Conservation (phyloP, 495 filamentous ascomycete species). For the Tetracladium marchalianum region DNA sequence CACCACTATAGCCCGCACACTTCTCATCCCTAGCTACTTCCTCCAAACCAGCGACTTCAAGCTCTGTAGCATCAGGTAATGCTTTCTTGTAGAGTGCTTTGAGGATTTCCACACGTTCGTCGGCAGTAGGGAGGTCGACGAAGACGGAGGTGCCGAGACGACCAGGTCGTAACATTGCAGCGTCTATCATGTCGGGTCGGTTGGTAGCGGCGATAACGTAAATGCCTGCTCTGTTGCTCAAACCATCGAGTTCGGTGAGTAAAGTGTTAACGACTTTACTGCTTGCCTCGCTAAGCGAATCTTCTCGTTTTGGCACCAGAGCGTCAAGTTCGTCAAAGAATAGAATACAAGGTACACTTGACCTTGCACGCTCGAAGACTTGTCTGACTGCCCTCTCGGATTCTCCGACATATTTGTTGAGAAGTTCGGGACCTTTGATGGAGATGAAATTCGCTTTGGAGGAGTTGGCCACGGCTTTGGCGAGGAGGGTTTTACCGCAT, state of each 20-base stretch:
- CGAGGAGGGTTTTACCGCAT: conserved; percentile 93
- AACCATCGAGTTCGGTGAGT: conserved; percentile 90
- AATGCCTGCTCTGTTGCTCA: conserved; percentile 72
- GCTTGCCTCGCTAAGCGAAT: conserved; percentile 70
- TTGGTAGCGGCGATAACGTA: conserved; percentile 96
- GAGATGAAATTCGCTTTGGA: conserved; percentile 95
- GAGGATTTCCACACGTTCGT: conserved; percentile 80
- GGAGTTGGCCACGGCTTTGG: conserved; percentile 94
- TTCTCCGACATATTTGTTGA: conserved; percentile 95
- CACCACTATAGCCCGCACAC: conserved; percentile 83
- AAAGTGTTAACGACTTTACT: conserved; percentile 91
- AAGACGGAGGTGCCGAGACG: conserved; percentile 83
- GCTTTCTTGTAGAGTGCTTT: conserved; percentile 64
- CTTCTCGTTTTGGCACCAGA: conserved; percentile 75
- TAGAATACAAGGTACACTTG: conserved; percentile 81
- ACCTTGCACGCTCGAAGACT: conserved; percentile 81
- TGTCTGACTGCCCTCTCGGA: conserved; percentile 87
- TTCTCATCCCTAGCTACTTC: conserved; percentile 51
- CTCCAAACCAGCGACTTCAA: conserved; percentile 35
- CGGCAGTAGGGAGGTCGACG: conserved; percentile 72
- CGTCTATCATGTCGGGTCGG: conserved; percentile 90
- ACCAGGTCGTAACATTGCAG: conserved; percentile 88
- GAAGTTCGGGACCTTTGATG: conserved; percentile 88
- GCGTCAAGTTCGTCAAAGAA: conserved; percentile 98
- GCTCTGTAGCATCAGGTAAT: conserved; percentile 23